phyloP scores from a whole-genome alignment of 2,329 filamentous ascomycete genomes.

The Microdochium nivale region DNA sequence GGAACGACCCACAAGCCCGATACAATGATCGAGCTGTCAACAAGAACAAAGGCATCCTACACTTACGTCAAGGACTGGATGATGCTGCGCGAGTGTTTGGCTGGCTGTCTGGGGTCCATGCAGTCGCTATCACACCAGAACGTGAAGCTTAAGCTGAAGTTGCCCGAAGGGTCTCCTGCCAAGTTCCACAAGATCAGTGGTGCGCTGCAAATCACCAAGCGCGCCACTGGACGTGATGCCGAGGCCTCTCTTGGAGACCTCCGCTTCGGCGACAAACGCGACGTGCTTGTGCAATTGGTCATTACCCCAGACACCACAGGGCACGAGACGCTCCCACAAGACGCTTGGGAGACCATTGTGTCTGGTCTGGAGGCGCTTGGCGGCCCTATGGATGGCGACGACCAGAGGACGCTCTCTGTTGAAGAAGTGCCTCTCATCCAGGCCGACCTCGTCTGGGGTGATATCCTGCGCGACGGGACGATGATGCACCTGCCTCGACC shows the following conservation, averaged over 20 bases:
- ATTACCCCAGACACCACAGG: conserved; percentile 79
- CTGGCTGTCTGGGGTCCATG: conserved; percentile 82
- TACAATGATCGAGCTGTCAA: conserved; percentile 96
- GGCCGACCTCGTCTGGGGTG: conserved; percentile 87
- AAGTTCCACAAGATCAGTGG: conserved; percentile 99
- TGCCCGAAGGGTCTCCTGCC: conserved; percentile 92
- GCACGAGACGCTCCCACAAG: conserved; percentile 80
- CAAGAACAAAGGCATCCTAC: conserved; percentile 91
- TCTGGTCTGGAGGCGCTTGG: conserved; percentile 91
- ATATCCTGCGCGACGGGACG: conserved; percentile 83
- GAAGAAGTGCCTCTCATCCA: conserved; percentile 94
- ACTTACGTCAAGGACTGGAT: conserved; percentile 99
- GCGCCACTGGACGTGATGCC: conserved; percentile 87
- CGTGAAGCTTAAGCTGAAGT: conserved; percentile 85
- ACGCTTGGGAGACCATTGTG: conserved; percentile 95
- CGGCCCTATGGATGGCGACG: conserved; percentile 77
- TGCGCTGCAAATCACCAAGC: conserved; percentile 90
- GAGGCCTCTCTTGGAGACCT: conserved; percentile 89
- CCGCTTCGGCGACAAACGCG: conserved; percentile 87
- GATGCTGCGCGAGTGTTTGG: conserved; percentile 96
- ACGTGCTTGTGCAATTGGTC: conserved; percentile 88
- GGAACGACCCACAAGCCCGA: conserved; percentile 97
- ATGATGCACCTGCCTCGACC: conserved; percentile 80
- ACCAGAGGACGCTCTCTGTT: conserved; percentile 73
- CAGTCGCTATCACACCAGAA: conserved; percentile 98